Conservation (phyloP, 225 moss, liverwort and hornwort species). For the Marchantia polymorpha region DNA sequence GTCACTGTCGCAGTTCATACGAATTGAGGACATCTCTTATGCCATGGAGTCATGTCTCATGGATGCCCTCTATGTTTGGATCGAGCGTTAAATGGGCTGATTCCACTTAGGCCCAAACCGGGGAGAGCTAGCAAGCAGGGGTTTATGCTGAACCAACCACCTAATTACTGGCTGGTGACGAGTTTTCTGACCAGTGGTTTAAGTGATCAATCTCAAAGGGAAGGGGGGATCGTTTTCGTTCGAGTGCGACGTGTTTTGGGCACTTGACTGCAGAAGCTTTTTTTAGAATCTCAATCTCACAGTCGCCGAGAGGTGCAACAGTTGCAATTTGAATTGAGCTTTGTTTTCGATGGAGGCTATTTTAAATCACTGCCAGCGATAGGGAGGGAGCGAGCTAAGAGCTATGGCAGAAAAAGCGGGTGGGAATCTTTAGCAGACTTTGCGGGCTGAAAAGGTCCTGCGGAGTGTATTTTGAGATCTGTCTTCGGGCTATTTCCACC, state of each 20-base stretch:
- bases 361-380: not conserved
- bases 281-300: not conserved
- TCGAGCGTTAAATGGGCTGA: not conserved
- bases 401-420: not conserved
- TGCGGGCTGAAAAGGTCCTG: constrained; percentile 3
- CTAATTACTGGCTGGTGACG: not conserved
- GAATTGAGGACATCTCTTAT: too few relatives aligned
- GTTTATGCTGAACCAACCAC: not conserved
- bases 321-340: not conserved
- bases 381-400: not conserved
- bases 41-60: not conserved
- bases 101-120: not conserved
- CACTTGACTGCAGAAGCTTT: constrained; percentile 5
- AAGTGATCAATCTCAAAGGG: not conserved
- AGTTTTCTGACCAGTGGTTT: not conserved
- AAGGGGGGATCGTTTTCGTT: not conserved
- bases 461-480: constrained; percentile 5
- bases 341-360: not conserved
- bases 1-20: not conserved
- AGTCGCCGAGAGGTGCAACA: constrained; percentile 4
- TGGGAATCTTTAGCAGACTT: constrained; percentile 12
- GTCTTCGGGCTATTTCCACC: not conserved
- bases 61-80: not conserved
- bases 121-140: not conserved
- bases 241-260: not conserved